phyloP scores from a whole-genome alignment of 2,329 filamentous ascomycete genomes.

The Trichophyton verrucosum region DNA sequence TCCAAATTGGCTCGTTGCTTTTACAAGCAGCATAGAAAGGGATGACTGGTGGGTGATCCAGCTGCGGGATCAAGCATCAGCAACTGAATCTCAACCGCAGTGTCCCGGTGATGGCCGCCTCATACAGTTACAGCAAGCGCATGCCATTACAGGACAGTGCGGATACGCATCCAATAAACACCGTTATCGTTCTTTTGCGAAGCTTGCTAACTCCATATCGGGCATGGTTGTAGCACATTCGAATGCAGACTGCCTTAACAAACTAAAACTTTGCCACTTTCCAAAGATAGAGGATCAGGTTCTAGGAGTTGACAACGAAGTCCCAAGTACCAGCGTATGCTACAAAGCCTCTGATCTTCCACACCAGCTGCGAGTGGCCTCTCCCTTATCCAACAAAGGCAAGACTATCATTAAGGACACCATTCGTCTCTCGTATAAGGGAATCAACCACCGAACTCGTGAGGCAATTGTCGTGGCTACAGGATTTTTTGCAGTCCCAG shows the following conservation, averaged over 20 bases:
- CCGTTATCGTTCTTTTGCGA: slow-evolving; percentile 23
- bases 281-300: slow-evolving; percentile 13
- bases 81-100: background rate
- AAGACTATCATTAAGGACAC: slow-evolving; percentile 24
- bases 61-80: slow-evolving; percentile 13
- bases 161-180: slow-evolving; percentile 14
- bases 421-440: slow-evolving; percentile 27
- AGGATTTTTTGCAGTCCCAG: slow-evolving; percentile 21
- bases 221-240: slow-evolving; percentile 9
- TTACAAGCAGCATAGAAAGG: slow-evolving; percentile 57
- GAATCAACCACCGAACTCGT: slow-evolving; percentile 24
- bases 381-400: slow-evolving; percentile 18
- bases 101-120: slow-evolving; percentile 2
- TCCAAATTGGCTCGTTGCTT: slow-evolving; percentile 57
- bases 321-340: slow-evolving; percentile 26
- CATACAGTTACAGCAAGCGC: slow-evolving; percentile 18
- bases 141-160: slow-evolving; percentile 21
- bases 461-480: slow-evolving; percentile 26
- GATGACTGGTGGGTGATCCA: slow-evolving; percentile 66
- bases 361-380: slow-evolving; percentile 19
- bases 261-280: slow-evolving; percentile 9
- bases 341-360: slow-evolving; percentile 24
- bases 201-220: slow-evolving; percentile 22
- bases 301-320: slow-evolving; percentile 4
- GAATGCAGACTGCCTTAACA: slow-evolving; percentile 5